Base-by-base conservation (phyloP, 345 rosid species). In the Salix koriyanagi region DNA sequence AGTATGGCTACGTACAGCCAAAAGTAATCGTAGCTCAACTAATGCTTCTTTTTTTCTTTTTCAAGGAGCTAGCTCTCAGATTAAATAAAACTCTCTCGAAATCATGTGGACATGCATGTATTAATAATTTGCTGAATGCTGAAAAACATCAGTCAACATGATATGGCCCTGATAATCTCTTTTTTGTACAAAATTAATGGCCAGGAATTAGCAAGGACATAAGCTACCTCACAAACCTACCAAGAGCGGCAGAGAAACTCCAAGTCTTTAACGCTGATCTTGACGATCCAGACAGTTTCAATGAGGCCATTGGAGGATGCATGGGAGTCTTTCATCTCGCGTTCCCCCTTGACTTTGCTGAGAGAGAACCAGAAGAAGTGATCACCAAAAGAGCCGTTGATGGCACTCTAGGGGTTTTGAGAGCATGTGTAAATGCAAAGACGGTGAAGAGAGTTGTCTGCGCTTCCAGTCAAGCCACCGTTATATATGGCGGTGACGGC, bases 251-350 rank as follows among this genome's bases (percentile, higher is more conserved):
- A 1, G 50, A 79, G 4, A 69, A 66, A 46, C 81, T 83, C 4
- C 58, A 76, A 37, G 75, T 88, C 69, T 88, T 83, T 80, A n/a
- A 34, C 1, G 93, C 91, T 32, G 91, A 89, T 77, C 86, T 89
- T 23, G 52, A 41, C 34, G 76, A 82, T 44, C 91, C 88, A 13
- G 88, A 85, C 19, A 88, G 87, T 64, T 92, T 89, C 70, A 79
- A 73, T 30, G 82, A 78, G 11, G 91, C 94, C 42, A 83, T 92
- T 28, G 80, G 82, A 34, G 93, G 91, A 25, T 92, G 97, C 78
- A 74, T 28, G 1, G 91, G 89, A 0, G 90, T 92, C 2, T 81
- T 90, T 70, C 97, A 89, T 64, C 86, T 90, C 48, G 94, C 94
- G 9, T 79, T 85, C 16, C 89, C 93, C 0, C 56, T 86, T 68